Conservation (phyloP, 257 asterid genomes). For the Gynochthodes officinalis region DNA sequence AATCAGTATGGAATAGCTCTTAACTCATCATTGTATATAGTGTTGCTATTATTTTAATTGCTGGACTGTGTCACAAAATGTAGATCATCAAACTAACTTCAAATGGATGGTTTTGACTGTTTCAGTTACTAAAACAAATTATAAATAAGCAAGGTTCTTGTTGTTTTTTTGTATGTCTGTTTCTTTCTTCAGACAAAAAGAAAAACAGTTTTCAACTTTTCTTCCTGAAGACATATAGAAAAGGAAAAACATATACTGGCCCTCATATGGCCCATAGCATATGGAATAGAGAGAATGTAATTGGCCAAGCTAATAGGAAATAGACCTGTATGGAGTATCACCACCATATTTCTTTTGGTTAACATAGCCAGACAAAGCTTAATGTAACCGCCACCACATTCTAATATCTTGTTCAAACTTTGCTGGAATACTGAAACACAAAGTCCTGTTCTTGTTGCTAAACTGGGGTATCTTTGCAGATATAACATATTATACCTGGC, state of each 20-base stretch:
- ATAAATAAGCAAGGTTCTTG: not conserved
- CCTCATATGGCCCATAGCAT: not conserved
- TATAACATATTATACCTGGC: conserved; percentile 71
- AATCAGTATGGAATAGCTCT: conserved; percentile 3
- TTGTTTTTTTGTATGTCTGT: not conserved
- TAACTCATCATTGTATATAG: not conserved
- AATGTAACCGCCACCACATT: conserved; percentile 92
- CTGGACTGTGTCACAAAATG: not conserved
- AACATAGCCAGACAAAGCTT: conserved; percentile 88
- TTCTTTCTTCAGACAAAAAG: not conserved
- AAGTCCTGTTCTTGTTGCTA: conserved; percentile 83
- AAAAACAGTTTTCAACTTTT: not conserved
- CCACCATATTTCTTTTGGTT: conserved; percentile 97
- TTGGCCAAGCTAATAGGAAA: not conserved
- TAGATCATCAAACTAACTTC: not conserved
- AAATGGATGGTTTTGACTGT: not conserved
- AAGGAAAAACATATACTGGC: too few relatives aligned
- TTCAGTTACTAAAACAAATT: not conserved
- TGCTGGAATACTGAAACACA: conserved; percentile 80
- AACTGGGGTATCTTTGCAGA: conserved; percentile 91
- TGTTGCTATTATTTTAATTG: not conserved
- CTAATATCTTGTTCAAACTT: conserved; percentile 88
- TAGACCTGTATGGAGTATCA: conserved; percentile 92
- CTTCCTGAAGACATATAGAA: not conserved
- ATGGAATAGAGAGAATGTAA: not conserved